Base-by-base conservation (phyloP, 371 early-diverging fungal species). In the Mucor racemosus region DNA sequence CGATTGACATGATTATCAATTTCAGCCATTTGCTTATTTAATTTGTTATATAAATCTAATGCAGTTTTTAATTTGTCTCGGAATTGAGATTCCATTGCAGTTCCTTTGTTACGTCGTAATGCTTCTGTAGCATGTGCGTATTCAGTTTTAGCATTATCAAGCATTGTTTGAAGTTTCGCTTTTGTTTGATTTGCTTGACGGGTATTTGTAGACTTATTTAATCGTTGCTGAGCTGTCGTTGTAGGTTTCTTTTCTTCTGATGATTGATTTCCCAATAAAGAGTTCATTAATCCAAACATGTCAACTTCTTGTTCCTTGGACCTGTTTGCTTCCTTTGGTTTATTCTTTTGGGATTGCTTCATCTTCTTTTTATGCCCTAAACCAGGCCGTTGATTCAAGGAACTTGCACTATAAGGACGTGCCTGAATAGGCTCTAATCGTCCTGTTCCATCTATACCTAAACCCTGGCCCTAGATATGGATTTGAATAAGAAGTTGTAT, bases 371-470 rank as follows among this genome's bases (percentile, higher is more conserved):
- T 15, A 7, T 48, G 41, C 5, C 68, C 69, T 31, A 68, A 38
- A 13, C 73, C 72, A 21, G 68, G 64, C 9, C 72, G 62, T 26
- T 50, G 50, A 10, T 58, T 13, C n/a, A 13, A 13, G 33, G 46
- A 35, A 6, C 19, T 40, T 1, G 21, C 26, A 5, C 7, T 7
- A 41, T 69, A 62, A 5, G 60, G 40, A 13, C 26, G 35, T 38
- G 60, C 72, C 41, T 66, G 39, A 40, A 73, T 35, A 6, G 68
- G 75, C 1, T 77, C 71, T 6, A 75, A 38, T 14, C 73, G 68
- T 1, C 78, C 78, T 53, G 67, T 68, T 26, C 69, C 71, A n/a
- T 66, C 34, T 14, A 58, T 10, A 13, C 78, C 78, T 44, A 77
- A 60, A 1, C 78, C 78, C 59, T 64, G 67, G 11, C 78, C 78